These are phyloP conservation scores for Suillus cothurnatus DNA, from an alignment of 768 basidiomycete species.

Conservation along the genomic window DNA sequence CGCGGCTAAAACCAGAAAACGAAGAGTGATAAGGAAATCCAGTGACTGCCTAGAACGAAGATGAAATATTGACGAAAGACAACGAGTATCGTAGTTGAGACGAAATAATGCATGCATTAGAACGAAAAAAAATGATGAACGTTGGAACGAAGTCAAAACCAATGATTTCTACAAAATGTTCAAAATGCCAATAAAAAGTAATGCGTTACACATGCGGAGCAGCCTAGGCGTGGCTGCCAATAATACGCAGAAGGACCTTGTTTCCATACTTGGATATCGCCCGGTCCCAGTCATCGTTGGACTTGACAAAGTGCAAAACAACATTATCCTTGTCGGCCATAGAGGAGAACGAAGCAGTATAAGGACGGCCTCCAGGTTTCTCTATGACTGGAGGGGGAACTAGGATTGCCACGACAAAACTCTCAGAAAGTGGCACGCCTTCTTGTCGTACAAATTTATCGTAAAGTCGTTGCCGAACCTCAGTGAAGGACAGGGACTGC, in stretches of 20 bases:
- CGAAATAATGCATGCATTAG: neutral
- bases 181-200: conserved; percentile 14
- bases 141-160: conserved; percentile 3
- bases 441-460: conserved; percentile 71
- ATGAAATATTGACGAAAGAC: neutral
- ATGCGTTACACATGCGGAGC: neutral
- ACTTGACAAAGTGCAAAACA: conserved; percentile 48
- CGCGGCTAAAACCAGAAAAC: conserved; percentile 6
- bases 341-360: conserved; percentile 38
- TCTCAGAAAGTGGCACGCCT: conserved; percentile 50
- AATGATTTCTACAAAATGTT: conserved; percentile 8
- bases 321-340: conserved; percentile 24
- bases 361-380: conserved; percentile 24
- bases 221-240: conserved; percentile 30
- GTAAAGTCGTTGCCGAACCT: conserved; percentile 58
- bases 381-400: conserved; percentile 35
- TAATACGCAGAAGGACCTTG: conserved; percentile 62
- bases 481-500: conserved; percentile 47
- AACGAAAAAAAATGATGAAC: neutral
- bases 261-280: conserved; percentile 43
- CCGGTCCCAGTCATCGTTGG: conserved; percentile 63
- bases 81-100: neutral
- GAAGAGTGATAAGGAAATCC: neutral
- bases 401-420: conserved; percentile 59
- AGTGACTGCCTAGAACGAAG: conserved; percentile 3